Evolutionary conservation across 164 flowering plant genomes (phyloP).

Genomic region (Magnolia kwangsiensis): DNA sequence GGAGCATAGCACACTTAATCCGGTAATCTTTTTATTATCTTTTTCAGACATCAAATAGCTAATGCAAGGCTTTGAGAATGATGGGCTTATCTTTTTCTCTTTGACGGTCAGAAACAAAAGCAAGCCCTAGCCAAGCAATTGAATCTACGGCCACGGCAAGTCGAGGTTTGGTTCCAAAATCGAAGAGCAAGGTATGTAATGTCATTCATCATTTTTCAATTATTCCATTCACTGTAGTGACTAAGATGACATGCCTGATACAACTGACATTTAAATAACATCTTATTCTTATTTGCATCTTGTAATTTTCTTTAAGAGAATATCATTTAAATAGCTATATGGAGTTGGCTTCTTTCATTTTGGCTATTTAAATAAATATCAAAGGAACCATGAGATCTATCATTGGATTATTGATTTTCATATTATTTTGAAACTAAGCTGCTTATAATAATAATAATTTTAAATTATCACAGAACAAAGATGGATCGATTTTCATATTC

Average conservation of each 20-base stretch:
- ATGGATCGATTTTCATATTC: too few species aligned
- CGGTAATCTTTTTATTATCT: constrained; percentile 35
- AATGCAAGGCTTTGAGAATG: neutral
- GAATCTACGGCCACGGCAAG: constrained; percentile 77
- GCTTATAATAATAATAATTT: neutral
- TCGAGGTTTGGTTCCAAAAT: constrained; percentile 94
- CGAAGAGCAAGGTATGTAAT: constrained; percentile 71
- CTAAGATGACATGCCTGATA: neutral
- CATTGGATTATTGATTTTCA: too few species aligned
- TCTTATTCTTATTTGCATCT: too few species aligned
- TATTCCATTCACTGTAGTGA: neutral
- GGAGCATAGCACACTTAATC: constrained; percentile 80
- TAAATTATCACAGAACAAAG: constrained; percentile 55
- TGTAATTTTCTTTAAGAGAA: too few species aligned
- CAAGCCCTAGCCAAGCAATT: constrained; percentile 74
- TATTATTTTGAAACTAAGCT: too few species aligned
- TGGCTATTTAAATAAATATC: too few species aligned
- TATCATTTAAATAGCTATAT: too few species aligned
- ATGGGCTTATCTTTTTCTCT: neutral
- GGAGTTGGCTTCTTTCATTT: too few species aligned
- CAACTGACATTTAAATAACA: too few species aligned
- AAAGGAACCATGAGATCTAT: too few species aligned
- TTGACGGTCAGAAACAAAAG: constrained; percentile 68
- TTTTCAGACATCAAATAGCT: neutral
- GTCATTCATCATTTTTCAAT: too few species aligned